phyloP scores from a whole-genome alignment of 2,329 filamentous ascomycete species.

The Monilinia laxa region DNA sequence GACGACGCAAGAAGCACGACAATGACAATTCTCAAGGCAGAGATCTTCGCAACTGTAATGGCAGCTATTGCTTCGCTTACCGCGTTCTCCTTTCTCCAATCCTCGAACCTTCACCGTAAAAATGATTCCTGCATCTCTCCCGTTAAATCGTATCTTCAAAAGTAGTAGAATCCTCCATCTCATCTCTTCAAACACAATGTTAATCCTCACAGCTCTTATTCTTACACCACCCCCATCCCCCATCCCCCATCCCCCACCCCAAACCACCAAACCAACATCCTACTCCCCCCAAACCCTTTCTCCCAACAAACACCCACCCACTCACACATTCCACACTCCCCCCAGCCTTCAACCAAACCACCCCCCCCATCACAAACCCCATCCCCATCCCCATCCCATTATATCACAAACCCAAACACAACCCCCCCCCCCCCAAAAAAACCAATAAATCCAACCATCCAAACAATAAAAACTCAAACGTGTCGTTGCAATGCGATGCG shows the following conservation, averaged over 20 bases:
- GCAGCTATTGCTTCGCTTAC: not conserved
- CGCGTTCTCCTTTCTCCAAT: not conserved
- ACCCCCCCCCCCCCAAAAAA: too few species aligned
- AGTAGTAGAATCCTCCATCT: not conserved
- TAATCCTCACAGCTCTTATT: conserved; percentile 16
- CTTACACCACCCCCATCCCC: conserved; percentile 27
- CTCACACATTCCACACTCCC: conserved; percentile 17
- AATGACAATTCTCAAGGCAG: not conserved
- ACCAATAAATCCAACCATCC: too few species aligned
- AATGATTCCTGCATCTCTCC: not conserved
- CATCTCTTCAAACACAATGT: conserved; percentile 16
- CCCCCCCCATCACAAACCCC: too few species aligned
- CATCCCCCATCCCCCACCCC: conserved; percentile 30
- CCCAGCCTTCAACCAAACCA: too few species aligned
- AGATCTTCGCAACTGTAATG: not conserved
- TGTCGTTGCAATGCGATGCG: too few species aligned
- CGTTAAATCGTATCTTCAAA: not conserved
- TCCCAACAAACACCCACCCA: conserved; percentile 27
- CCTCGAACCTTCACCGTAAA: conserved; percentile 3
- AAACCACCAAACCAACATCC: conserved; percentile 32
- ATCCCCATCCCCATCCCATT: too few species aligned
- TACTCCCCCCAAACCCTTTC: conserved; percentile 33
- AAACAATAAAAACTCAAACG: too few species aligned
- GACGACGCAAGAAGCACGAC: not conserved
- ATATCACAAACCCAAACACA: too few species aligned